A percentile compares a stretch with the other conserved stretches of the same genome.
Evolutionary conservation across 2,329 filamentous ascomycete genomes (phyloP).

Genomic region (Penicillium sp.): DNA sequence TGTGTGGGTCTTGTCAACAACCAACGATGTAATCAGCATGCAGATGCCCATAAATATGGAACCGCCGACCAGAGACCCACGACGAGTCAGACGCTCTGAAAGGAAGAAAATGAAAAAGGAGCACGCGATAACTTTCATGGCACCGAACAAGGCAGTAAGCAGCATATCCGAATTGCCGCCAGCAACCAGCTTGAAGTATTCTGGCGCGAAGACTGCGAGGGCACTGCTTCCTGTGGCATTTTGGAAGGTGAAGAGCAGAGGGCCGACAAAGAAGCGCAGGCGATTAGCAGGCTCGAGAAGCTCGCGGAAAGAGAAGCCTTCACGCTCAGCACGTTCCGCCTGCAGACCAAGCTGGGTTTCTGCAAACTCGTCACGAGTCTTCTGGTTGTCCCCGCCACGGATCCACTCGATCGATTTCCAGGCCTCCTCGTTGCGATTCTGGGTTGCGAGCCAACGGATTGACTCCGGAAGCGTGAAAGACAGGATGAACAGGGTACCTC

Average conservation of each 20-base stretch:
- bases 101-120: constrained; percentile 50
- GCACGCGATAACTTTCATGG: constrained; percentile 51
- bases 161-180: constrained; percentile 43
- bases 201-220: constrained; percentile 52
- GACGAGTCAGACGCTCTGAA: constrained; percentile 49
- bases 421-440: constrained; percentile 34
- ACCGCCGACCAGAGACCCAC: constrained; percentile 50
- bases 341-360: constrained; percentile 50
- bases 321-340: constrained; percentile 43
- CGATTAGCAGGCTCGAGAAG: constrained; percentile 47
- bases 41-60: constrained; percentile 40
- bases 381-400: constrained; percentile 41
- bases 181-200: constrained; percentile 53
- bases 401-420: constrained; percentile 42
- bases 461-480: constrained; percentile 61
- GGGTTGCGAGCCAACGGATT: constrained; percentile 55
- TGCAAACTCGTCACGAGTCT: constrained; percentile 46
- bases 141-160: constrained; percentile 52
- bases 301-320: constrained; percentile 44
- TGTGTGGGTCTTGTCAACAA: constrained; percentile 44
- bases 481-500: constrained; percentile 49
- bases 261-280: constrained; percentile 41
- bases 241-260: constrained; percentile 49
- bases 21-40: constrained; percentile 46
- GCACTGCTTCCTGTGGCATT: constrained; percentile 53